A percentile compares a stretch with the other conserved stretches of the same genome.
These are phyloP conservation scores for Amphirosellinia nigrospora DNA, from an alignment of 495 filamentous ascomycete species.

Conservation along the genomic window DNA sequence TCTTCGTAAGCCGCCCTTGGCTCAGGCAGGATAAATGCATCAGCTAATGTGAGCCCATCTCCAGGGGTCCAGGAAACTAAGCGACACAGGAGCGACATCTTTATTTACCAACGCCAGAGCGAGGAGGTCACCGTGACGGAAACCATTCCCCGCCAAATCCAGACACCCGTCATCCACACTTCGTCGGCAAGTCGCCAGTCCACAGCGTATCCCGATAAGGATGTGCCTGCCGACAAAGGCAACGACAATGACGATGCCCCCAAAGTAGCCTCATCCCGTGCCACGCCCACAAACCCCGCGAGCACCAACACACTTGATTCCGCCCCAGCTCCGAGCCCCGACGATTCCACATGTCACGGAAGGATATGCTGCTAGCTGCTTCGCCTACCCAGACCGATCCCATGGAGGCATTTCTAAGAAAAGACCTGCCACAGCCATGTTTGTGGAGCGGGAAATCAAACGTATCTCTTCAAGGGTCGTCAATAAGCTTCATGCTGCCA, in stretches of 20 bases:
- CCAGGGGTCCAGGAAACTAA: constrained; percentile 46
- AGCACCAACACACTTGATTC: constrained; percentile 4
- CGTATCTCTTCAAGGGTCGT: constrained; percentile 30
- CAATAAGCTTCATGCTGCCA: constrained; percentile 30
- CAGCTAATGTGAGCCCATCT: constrained; percentile 17
- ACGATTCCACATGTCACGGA: constrained; percentile 57
- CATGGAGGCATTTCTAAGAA: constrained; percentile 45
- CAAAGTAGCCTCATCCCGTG: constrained; percentile 8
- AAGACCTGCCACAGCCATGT: constrained; percentile 48
- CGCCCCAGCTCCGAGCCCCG: constrained; percentile 36
- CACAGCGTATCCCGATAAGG: constrained; percentile 19
- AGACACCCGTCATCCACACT: constrained; percentile 36
- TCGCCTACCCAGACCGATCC: constrained; percentile 29
- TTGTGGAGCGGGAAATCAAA: constrained; percentile 55
- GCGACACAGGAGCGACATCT: constrained; percentile 48
- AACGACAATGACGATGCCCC: constrained; percentile 17
- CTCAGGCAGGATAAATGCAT: constrained; percentile 27
- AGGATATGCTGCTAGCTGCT: constrained; percentile 37
- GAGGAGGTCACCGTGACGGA: constrained; percentile 28
- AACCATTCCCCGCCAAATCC: constrained; percentile 27
- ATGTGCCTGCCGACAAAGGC: not conserved
- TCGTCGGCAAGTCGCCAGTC: constrained; percentile 27
- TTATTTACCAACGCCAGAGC: constrained; percentile 51
- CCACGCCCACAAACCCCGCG: not conserved
- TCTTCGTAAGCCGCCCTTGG: constrained; percentile 50